These are phyloP conservation scores for Cryptococcus sp. DNA, from an alignment of 1,284 basidiomycete species.

Conservation along the genomic window DNA sequence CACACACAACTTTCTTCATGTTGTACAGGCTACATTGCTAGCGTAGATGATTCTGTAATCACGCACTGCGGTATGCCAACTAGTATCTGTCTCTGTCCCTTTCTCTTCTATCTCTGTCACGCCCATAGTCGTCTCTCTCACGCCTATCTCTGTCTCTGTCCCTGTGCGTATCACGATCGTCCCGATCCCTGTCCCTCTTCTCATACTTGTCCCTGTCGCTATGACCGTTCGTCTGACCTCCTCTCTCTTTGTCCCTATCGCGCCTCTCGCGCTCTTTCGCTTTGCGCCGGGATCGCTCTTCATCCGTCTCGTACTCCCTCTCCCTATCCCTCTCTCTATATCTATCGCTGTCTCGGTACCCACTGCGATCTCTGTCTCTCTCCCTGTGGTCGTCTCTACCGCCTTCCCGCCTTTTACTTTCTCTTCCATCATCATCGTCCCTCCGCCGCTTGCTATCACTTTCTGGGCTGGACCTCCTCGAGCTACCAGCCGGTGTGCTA, in stretches of 20 bases:
- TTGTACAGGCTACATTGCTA: too few relatives aligned
- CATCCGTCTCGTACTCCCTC: conserved; percentile 36
- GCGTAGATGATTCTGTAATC: too few relatives aligned
- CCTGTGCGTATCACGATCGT: conserved; percentile 13
- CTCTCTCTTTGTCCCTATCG: conserved; percentile 8
- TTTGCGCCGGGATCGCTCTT: conserved; percentile 37
- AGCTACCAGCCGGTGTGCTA: conserved; percentile 4
- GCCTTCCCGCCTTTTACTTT: background rate
- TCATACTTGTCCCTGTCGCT: conserved; percentile 14
- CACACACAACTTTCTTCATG: too few relatives aligned
- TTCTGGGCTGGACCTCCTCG: conserved; percentile 7
- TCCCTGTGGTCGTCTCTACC: conserved; percentile 4
- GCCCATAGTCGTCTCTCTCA: conserved; percentile 12
- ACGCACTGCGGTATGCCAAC: background rate
- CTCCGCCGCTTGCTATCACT: conserved; percentile 4
- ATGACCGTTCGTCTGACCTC: conserved; percentile 3
- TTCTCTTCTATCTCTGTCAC: conserved; percentile 23
- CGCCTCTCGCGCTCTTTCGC: conserved; percentile 31
- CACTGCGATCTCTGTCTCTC: conserved; percentile 15
- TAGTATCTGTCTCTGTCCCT: conserved; percentile 18
- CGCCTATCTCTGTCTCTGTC: conserved; percentile 13
- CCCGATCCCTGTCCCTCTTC: conserved; percentile 20
- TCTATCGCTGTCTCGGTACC: conserved; percentile 18
- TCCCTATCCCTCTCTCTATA: conserved; percentile 24
- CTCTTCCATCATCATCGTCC: conserved; percentile 7